Percentiles rank a stretch among this genome's conserved stretches.
Conservation (phyloP, 2,329 filamentous ascomycete species). For the Botrytis hyacinthi region DNA sequence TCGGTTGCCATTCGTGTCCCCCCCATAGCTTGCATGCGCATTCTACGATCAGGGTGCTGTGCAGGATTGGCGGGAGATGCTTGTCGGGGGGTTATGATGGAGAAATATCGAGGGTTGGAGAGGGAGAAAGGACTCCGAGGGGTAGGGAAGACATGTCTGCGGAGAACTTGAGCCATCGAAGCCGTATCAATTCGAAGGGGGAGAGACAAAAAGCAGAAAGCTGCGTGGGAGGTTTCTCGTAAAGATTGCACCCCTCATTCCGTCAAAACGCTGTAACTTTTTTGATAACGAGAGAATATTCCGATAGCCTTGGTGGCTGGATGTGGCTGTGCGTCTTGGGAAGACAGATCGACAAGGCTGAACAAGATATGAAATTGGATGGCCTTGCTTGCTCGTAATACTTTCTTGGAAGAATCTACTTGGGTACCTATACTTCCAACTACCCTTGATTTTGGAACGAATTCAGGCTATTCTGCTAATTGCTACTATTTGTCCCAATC, state of each 20-base stretch:
- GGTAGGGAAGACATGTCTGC: constrained; percentile 28
- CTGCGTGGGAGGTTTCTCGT: background rate
- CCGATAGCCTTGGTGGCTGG: constrained; percentile 4
- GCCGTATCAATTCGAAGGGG: background rate
- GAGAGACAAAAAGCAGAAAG: background rate
- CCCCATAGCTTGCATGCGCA: background rate
- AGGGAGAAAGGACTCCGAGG: constrained; percentile 20
- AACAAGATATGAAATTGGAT: background rate
- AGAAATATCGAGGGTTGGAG: constrained; percentile 30
- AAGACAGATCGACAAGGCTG: constrained; percentile 9
- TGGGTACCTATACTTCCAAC: background rate
- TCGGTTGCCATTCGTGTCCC: constrained; percentile 27
- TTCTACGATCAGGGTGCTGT: constrained; percentile 7
- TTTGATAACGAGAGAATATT: constrained; percentile 2
- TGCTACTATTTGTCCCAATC: background rate
- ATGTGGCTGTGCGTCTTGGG: constrained; percentile 6
- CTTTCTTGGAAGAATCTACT: background rate
- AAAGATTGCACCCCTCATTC: background rate
- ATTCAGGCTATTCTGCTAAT: background rate
- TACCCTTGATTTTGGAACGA: background rate
- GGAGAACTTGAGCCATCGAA: constrained; percentile 32
- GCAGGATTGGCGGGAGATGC: constrained; percentile 5
- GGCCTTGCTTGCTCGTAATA: background rate
- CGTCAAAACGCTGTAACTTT: background rate
- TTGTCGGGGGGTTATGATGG: constrained; percentile 23